Percentiles rank a stretch among this genome's conserved stretches.
These are phyloP conservation scores for Schizosaccharomyces japonicus DNA, from an alignment of 805 yeast species.

Conservation along the genomic window DNA sequence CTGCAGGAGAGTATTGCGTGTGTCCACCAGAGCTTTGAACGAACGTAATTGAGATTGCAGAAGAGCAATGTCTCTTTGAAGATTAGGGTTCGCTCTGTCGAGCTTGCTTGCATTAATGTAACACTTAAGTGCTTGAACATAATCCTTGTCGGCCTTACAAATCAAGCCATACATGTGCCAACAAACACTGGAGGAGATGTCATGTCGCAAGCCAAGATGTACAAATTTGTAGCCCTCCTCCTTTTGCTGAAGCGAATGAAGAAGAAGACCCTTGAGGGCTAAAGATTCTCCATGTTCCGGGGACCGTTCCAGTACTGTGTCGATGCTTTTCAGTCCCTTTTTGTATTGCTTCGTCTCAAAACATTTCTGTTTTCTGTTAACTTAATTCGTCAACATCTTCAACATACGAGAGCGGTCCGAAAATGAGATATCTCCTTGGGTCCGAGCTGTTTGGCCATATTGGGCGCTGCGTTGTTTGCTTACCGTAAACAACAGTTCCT, in stretches of 20 bases:
- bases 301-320: constrained; percentile 50
- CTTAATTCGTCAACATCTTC: too few species aligned
- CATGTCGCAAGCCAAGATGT: constrained; percentile 34
- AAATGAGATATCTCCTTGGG: constrained; percentile 3
- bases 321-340: constrained; percentile 57
- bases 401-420: constrained; percentile 4
- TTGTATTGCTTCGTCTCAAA: constrained; percentile 75
- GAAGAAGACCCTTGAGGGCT: constrained; percentile 60
- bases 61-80: constrained; percentile 58
- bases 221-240: constrained; percentile 46
- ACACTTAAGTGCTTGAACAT: constrained; percentile 55
- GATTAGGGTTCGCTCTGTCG: constrained; percentile 55
- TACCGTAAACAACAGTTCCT: too few species aligned
- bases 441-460: constrained; percentile 4
- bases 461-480: too few species aligned
- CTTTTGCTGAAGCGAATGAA: constrained; percentile 21
- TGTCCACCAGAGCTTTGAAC: constrained; percentile 29
- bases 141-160: constrained; percentile 45
- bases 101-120: constrained; percentile 49
- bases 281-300: constrained; percentile 55
- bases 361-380: not conserved
- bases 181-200: constrained; percentile 40
- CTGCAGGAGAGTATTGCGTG: constrained; percentile 48
- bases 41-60: constrained; percentile 65
- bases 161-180: constrained; percentile 72